Percentiles rank a stretch among this genome's conserved stretches.
Conservation (phyloP, 495 filamentous ascomycete genomes). For the Alectoria sarmentosa region DNA sequence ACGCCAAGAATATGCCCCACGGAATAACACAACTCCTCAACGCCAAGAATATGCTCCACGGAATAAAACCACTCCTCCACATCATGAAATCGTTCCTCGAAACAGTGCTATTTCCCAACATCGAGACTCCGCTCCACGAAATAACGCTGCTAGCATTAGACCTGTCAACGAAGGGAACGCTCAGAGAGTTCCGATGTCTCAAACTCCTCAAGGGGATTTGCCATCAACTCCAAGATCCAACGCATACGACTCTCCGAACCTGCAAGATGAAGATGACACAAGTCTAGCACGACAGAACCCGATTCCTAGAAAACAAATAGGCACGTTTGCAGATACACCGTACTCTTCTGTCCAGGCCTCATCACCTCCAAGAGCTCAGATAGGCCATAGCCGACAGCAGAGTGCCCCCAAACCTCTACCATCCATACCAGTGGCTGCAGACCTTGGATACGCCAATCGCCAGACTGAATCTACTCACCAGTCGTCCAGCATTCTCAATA, state of each 20-base stretch:
- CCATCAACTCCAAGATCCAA: background rate
- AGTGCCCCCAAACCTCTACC: constrained; percentile 14
- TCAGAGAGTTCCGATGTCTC: background rate
- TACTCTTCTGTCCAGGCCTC: constrained; percentile 8
- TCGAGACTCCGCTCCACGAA: background rate
- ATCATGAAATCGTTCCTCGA: background rate
- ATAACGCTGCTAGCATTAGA: background rate
- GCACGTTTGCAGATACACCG: constrained; percentile 7
- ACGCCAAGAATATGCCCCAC: background rate
- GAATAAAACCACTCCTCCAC: background rate
- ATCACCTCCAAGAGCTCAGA: background rate
- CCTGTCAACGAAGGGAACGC: background rate
- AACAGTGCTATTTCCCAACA: background rate
- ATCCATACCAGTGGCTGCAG: constrained; percentile 1
- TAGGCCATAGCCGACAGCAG: constrained; percentile 7
- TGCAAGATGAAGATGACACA: constrained; percentile 6
- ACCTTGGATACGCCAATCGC: background rate
- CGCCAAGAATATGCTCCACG: background rate
- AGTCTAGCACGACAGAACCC: constrained; percentile 10
- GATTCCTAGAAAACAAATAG: constrained; percentile 21
- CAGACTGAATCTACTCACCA: constrained; percentile 17
- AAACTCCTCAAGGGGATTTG: background rate
- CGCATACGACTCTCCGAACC: background rate
- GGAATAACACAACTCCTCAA: background rate
- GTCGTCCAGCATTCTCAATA: background rate